Evolutionary conservation across 2,329 filamentous ascomycete species (phyloP), one percentile per base, ranked within the genome.

Genomic region (Ramichloridium luteum): DNA sequence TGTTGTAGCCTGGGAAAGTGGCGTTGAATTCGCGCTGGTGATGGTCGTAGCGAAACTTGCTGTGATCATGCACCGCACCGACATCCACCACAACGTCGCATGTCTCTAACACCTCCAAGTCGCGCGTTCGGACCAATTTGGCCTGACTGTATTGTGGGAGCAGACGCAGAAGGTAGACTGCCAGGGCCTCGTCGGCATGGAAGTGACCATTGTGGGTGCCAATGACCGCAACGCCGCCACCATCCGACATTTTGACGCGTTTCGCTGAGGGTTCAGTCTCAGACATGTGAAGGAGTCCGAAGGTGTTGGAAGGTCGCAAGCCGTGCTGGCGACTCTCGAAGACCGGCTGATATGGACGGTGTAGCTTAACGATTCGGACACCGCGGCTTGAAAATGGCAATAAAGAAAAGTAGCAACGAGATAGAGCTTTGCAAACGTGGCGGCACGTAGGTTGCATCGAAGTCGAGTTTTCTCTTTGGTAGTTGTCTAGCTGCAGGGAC

Each of bases 141-240:
- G 84, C 77, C 46, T 70, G 62, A 34, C 68, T 58, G 66, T 96
- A 98, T 37, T 77, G 64, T 13, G 90, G 88, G 12, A 96, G 79
- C 35, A 80, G 72, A 44, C 85, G 84, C 47, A 98, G 80, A 68
- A 98, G 84, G 67, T 93, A 85, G 43, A 98, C 86, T 36, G 90
- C 90, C 26, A 98, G 75, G 39, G 90, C 88, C 65, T 98, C 90
- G 60, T 98, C 90, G 57, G 90, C 90, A 65, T 98, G 90, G 71
- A 98, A 98, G 67, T 94, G 85, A 47, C 90, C 90, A 63, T 80
- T 94, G 72, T 98, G 90, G 16, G 90, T 98, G 53, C 86, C 90
- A 55, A 94, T 92, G 47, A 75, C 61, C 16, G 47, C 44, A 6
- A 40, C 25, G 13, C 37, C 36, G 37, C 39, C 39, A 31, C 38